Base-by-base conservation (phyloP, 331 rosid genomes). In the Spiraea crenata region DNA sequence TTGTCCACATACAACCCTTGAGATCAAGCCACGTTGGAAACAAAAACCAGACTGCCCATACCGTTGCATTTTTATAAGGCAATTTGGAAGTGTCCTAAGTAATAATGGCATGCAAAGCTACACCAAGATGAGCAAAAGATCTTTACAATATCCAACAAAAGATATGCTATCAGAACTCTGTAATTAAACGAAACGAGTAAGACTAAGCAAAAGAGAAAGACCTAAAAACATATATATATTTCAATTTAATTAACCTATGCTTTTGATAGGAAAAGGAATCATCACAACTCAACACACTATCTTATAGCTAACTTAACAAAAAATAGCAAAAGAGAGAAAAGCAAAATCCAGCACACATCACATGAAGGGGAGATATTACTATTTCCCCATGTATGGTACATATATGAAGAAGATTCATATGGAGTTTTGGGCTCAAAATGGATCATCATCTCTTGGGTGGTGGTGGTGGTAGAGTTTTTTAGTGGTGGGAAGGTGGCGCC, bases 331-430 rank as follows among this genome's bases (percentile, higher is more conserved):
- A 31, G 55, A 20, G 7, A 55, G 60, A 45, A 14, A 68, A 70
- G 63, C 65, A 80, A 73, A 66, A 73, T 65, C 67, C 80, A 79
- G 50, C 90, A 85, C 92, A 77, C 85, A 75, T 70, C 72, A 83
- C 82, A 76, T 57, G 81, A 54, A 62, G 79, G 84, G 81, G 72
- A 70, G 70, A 80, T 71, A 74, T 81, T 82, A 83, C 86, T 79
- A 82, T 73, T 66, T 42, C 83, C 87, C 90, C 96, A 45, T 72
- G 85, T 85, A 85, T 88, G 81, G 67, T 77, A 84, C 96, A 90
- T 75, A 81, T 63, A 82, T 74, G 81, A 69, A 75, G 71, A 35
- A 45, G 60, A 20, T 9, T 38, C 57, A 44, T 70, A 7, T 58
- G 13, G 35, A 41, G 67, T 25, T 56, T 44, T 16, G 56, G 16